Base-by-base conservation (phyloP, 2,329 filamentous ascomycete species). In the Whalleya microplaca region DNA sequence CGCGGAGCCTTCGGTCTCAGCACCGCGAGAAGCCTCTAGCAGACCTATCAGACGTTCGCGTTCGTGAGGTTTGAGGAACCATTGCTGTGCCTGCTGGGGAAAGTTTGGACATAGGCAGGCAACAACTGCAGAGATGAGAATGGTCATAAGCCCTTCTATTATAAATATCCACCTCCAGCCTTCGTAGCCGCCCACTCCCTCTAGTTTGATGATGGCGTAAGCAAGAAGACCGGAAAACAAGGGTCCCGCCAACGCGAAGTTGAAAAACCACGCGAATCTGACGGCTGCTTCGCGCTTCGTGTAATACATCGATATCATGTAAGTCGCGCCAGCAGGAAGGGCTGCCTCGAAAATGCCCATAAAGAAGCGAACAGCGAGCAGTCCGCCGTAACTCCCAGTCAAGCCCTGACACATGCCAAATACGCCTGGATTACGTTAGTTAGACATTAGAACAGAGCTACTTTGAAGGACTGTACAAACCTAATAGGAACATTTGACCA, bases 291-390 rank as follows among this genome's bases (percentile, higher is more conserved):
- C 61, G 19, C 58, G 59, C 48, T 63, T 67, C 9, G 65, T 68
- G 53, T 69, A 71, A 55, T 69, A 67, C 54, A 63, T 62, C 9
- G 68, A 67, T 41, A 69, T 67, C 64, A 70, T 64, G 45, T 66
- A 67, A 32, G 66, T 65, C n/a, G 66, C 66, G 9, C 69, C 70
- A 21, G 71, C 69, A 3, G 68, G 68, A 32, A 72, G 68, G 8
- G 61, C 57, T 10, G 63, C 59, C 51, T 96, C 92, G 67, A 96
- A 96, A 3, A 89, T 84, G 51, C 88, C 86, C 77, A 93, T 92
- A 29, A 96, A 77, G 58, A 96, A 66, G 32, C 71, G 68, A 43
- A 68, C 42, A 41, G 59, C 56, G 48, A 71, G 60, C 41, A 77
- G 66, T 2, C 75, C 76, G 18, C 66, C 68, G 32, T 77, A 79